phyloP scores from a whole-genome alignment of 176 grass and related monocot genomes.

The Echinochloa phyllopogon region DNA sequence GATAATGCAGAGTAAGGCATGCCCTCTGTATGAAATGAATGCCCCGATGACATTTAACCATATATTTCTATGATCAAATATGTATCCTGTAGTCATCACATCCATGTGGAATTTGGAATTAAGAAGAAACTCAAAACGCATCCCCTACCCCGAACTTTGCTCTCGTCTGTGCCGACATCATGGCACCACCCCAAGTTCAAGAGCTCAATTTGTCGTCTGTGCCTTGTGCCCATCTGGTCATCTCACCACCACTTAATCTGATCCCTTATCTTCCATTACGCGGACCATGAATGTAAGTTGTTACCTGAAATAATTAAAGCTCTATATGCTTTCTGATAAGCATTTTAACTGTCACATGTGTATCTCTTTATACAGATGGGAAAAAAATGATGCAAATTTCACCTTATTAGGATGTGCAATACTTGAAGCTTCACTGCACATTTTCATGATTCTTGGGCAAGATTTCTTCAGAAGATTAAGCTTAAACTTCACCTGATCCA shows the following conservation, averaged over 20 bases:
- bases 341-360: not conserved
- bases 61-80: not conserved
- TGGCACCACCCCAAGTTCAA: not conserved
- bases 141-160: not conserved
- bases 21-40: not conserved
- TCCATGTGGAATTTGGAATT: not conserved
- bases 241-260: not conserved
- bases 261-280: too few relatives aligned
- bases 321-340: not conserved
- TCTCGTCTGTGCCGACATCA: not conserved
- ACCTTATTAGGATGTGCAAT: not conserved
- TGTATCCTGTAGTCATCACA: not conserved
- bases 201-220: not conserved
- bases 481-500: not conserved
- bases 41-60: not conserved
- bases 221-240: not conserved
- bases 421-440: not conserved
- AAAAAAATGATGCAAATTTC: not conserved
- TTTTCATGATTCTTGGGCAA: not conserved
- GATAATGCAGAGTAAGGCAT: not conserved
- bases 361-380: not conserved
- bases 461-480: not conserved
- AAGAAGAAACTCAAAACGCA: not conserved
- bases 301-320: not conserved
- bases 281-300: not conserved